phyloP scores from a whole-genome alignment of 768 basidiomycete genomes.

The Rhodotorula diobovata region DNA sequence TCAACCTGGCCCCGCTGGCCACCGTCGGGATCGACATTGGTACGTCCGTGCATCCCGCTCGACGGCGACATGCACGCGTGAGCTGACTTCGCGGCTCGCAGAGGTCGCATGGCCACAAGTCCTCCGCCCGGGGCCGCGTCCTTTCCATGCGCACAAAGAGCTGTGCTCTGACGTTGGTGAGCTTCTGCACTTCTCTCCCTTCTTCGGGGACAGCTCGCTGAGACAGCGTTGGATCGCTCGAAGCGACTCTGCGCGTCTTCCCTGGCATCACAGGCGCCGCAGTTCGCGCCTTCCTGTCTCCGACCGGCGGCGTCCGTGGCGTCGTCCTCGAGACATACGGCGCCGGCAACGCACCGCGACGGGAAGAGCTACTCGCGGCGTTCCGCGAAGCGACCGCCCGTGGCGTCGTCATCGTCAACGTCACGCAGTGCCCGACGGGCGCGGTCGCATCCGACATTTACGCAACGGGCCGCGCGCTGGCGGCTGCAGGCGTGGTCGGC shows the following conservation, averaged over 20 bases:
- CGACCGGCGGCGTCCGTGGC: slow-evolving; percentile 55
- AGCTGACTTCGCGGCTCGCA: slow-evolving; percentile 40
- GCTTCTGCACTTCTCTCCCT: slow-evolving; percentile 34
- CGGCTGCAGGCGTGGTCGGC: slow-evolving; percentile 64
- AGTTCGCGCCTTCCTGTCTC: slow-evolving; percentile 65
- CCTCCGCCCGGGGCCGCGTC: slow-evolving; percentile 68
- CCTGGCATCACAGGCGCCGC: slow-evolving; percentile 50
- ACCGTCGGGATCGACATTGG: slow-evolving; percentile 79
- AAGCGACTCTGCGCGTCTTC: slow-evolving; percentile 39
- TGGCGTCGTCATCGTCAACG: slow-evolving; percentile 82
- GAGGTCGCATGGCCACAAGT: slow-evolving; percentile 81
- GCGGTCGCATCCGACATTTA: slow-evolving; percentile 72
- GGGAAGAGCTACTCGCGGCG: slow-evolving; percentile 66
- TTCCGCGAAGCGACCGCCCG: slow-evolving; percentile 75
- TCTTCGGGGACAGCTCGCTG: neutral
- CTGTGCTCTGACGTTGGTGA: slow-evolving; percentile 77
- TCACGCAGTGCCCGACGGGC: slow-evolving; percentile 83
- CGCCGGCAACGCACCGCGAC: slow-evolving; percentile 84
- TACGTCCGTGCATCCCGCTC: neutral
- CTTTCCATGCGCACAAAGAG: slow-evolving; percentile 80
- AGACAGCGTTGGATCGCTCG: neutral
- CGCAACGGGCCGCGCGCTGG: slow-evolving; percentile 66
- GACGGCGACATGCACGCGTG: neutral
- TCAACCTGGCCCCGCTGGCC: slow-evolving; percentile 29
- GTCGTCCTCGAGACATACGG: slow-evolving; percentile 89